Percentiles rank a stretch among this genome's conserved stretches.
These are phyloP conservation scores for Pseudopyricularia javanii DNA, from an alignment of 2,329 filamentous ascomycete species.

Conservation along the genomic window DNA sequence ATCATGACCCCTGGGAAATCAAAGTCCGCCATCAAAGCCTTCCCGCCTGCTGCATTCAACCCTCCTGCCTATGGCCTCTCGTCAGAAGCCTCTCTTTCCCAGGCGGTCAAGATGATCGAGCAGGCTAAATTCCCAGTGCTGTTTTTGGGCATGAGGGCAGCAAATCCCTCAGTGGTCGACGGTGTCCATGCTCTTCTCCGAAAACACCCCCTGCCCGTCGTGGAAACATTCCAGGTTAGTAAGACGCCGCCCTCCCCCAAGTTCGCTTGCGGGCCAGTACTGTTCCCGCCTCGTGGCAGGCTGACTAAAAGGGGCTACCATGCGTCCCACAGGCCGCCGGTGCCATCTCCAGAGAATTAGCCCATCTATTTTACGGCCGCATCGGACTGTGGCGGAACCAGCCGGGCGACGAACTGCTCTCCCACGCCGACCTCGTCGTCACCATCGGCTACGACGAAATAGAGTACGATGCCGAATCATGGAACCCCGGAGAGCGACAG, in stretches of 20 bases:
- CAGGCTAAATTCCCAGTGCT: conserved; percentile 25
- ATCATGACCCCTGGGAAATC: not conserved
- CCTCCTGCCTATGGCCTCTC: conserved; percentile 27
- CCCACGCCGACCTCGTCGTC: conserved; percentile 28
- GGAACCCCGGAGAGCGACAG: conserved; percentile 23
- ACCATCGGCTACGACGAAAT: conserved; percentile 33
- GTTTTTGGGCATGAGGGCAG: conserved; percentile 30
- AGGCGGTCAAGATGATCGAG: conserved; percentile 20
- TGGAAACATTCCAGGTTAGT: conserved; percentile 31
- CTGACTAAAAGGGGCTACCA: not conserved
- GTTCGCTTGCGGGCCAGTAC: not conserved
- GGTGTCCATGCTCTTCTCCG: conserved; percentile 26
- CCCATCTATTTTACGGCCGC: conserved; percentile 30
- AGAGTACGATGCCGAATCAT: conserved; percentile 31
- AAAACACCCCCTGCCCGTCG: conserved; percentile 27
- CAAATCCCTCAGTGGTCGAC: conserved; percentile 23
- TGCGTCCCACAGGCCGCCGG: conserved; percentile 22
- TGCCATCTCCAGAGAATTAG: conserved; percentile 27
- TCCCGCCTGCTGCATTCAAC: conserved; percentile 20
- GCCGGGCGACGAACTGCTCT: conserved; percentile 29
- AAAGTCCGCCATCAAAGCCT: not conserved
- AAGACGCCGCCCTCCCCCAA: not conserved
- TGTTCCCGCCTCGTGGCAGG: not conserved
- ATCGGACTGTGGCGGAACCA: conserved; percentile 36
- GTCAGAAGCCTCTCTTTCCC: conserved; percentile 15